phyloP scores from a whole-genome alignment of 495 filamentous ascomycete genomes.

The Aspergillus heteromorphus region DNA sequence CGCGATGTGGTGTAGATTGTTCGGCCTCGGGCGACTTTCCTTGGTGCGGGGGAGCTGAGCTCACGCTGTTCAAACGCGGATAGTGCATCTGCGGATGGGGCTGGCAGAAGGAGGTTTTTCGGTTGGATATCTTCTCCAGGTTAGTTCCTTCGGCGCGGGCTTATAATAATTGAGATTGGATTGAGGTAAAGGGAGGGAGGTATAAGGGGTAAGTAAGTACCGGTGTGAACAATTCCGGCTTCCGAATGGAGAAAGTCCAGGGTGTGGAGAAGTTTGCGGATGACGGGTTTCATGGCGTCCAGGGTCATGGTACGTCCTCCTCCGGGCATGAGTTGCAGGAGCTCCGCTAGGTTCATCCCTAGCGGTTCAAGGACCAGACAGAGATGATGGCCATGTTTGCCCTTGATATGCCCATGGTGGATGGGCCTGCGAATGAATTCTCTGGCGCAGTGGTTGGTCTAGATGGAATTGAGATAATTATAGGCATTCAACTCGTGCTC shows the following conservation, averaged over 20 bases:
- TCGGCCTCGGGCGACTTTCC: conserved; percentile 20
- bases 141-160: too few relatives aligned
- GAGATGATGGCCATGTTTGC: conserved; percentile 22
- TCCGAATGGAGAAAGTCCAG: conserved; percentile 39
- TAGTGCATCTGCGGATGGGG: conserved; percentile 1
- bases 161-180: too few relatives aligned
- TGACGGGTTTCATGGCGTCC: conserved; percentile 14
- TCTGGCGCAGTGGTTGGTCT: conserved; percentile 13
- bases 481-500: conserved; percentile 15
- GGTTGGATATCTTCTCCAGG: conserved; percentile 14
- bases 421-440: conserved; percentile 17
- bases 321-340: conserved; percentile 9
- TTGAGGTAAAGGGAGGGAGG: too few relatives aligned
- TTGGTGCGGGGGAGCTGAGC: conserved; percentile 5
- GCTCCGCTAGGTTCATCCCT: conserved; percentile 5
- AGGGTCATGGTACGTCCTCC: conserved; percentile 9
- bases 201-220: conserved; percentile 14
- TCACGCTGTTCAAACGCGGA: conserved; percentile 15
- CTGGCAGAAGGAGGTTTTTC: conserved; percentile 18
- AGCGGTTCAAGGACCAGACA: conserved; percentile 29
- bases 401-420: conserved; percentile 17
- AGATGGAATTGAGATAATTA: conserved; percentile 10
- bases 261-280: conserved; percentile 23
- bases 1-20: conserved; percentile 13
- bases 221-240: conserved; percentile 35